Base-by-base conservation (phyloP, 2,329 filamentous ascomycete species). In the Didymella segeticola region DNA sequence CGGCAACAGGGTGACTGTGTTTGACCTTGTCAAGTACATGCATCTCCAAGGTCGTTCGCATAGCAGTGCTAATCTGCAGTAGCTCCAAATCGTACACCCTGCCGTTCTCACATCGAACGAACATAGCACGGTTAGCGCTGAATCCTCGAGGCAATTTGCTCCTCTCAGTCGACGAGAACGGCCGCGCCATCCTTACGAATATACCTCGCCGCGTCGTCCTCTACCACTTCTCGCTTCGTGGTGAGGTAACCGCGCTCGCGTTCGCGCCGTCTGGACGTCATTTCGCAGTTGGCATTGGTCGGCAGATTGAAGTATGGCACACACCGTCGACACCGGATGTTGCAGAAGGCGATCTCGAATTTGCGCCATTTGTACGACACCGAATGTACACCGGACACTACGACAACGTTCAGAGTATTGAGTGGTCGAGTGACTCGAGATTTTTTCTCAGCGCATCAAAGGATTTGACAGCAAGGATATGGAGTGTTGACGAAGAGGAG, bases 361-460 rank as follows among this genome's bases (percentile, higher is more conserved):
- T 97, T 76, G 93, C 95, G 17, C 95, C 95, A 0, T 99, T 99
- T 67, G 88, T 97, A 41, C 83, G 89, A 62, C 90, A 98, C 77
- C 87, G 92, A 62, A 89, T 89, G 45, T 91, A 96, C 66, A 87
- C 87, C 1, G 91, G 90, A 0, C 95, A 99, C 74, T 96, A 95
- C 66, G 95, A 98, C 73, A 84, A 84, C 14, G 89, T 98, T 11
- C 86, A 87, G 59, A 88, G 88, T 72, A 89, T 99, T 49, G 89
- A 96, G 71, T 99, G 96, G 95, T 98, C 95, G 8, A 89, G 86
- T 74, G 96, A 99, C 77, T 97, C 93, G 11, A 84, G 95, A 22
- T 99, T 99, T 80, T 93, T 99, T 74, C 82, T 99, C 47, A 96
- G 89, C 57, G 85, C 93, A 3, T 93, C 92, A 15, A 97, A 92